A percentile compares a stretch with the other conserved stretches of the same genome.
phyloP scores from a whole-genome alignment of 345 rosid genomes.

The Eucalyptus tenuipes region DNA sequence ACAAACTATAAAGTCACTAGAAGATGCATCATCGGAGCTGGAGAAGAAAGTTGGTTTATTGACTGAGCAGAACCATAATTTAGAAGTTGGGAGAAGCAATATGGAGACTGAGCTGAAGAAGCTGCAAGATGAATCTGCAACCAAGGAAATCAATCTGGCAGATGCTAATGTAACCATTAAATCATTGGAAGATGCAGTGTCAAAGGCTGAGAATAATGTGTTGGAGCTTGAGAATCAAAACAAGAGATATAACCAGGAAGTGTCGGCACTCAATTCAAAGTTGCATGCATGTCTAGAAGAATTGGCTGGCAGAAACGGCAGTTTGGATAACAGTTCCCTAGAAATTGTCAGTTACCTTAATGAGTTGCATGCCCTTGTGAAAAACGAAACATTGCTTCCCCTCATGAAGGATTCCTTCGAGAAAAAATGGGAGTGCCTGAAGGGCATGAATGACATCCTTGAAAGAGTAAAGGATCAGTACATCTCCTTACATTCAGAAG shows the following conservation, averaged over 20 bases:
- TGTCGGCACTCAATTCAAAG: conserved; percentile 48
- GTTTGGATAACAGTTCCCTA: conserved; percentile 31
- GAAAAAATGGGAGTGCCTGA: conserved; percentile 40
- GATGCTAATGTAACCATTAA: conserved; percentile 39
- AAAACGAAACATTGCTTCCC: conserved; percentile 39
- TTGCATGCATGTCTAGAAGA: conserved; percentile 71
- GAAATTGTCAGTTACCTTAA: conserved; percentile 42
- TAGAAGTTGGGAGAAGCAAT: conserved; percentile 15
- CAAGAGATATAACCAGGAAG: conserved; percentile 44
- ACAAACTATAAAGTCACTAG: conserved; percentile 44
- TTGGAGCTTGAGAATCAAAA: conserved; percentile 50
- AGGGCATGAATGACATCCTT: conserved; percentile 43
- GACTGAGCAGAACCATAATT: conserved; percentile 34
- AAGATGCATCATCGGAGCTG: conserved; percentile 40
- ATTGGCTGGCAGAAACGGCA: conserved; percentile 56
- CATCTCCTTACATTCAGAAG: conserved; percentile 13
- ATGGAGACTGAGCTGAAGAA: conserved; percentile 48
- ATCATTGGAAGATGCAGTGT: conserved; percentile 47
- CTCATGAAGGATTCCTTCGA: conserved; percentile 37
- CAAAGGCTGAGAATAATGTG: conserved; percentile 34
- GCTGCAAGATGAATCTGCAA: conserved; percentile 45
- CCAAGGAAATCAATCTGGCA: conserved; percentile 30
- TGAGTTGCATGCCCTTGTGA: conserved; percentile 40
- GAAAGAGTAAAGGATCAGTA: conserved; percentile 19
- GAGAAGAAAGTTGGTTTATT: conserved; percentile 35